These are phyloP conservation scores for Ceratobasidium sp. DNA, from an alignment of 1,284 basidiomycete genomes.

Conservation along the genomic window DNA sequence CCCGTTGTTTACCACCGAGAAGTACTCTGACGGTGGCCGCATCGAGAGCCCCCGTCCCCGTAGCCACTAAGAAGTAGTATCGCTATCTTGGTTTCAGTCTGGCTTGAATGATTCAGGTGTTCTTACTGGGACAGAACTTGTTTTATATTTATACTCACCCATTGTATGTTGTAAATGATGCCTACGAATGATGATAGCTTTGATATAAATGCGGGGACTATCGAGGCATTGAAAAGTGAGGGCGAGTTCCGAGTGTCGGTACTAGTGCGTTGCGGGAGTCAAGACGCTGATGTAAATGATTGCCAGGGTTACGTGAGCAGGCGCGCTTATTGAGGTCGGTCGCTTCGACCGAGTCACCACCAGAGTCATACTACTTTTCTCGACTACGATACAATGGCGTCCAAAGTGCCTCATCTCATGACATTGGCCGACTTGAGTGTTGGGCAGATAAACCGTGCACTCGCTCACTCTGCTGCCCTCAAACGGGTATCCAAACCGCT, in stretches of 20 bases:
- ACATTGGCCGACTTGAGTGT: constrained; percentile 82
- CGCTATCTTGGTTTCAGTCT: background rate
- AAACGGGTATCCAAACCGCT: constrained; percentile 66
- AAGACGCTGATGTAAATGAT: too few species aligned
- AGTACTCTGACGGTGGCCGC: constrained; percentile 28
- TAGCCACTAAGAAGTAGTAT: background rate
- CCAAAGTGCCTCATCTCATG: constrained; percentile 68
- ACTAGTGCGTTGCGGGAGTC: too few species aligned
- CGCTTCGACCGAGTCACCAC: background rate
- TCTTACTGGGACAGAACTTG: background rate
- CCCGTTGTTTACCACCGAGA: background rate
- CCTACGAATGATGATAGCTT: background rate
- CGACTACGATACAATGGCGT: constrained; percentile 6
- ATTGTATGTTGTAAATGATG: constrained; percentile 10
- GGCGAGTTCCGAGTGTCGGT: too few species aligned
- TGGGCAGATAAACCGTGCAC: constrained; percentile 68
- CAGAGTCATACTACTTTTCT: background rate
- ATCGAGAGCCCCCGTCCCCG: constrained; percentile 26
- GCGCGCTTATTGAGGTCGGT: background rate
- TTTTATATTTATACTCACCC: constrained; percentile 17
- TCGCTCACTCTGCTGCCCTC: constrained; percentile 67
- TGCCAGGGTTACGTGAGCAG: background rate
- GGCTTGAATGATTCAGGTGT: background rate
- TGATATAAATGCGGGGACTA: background rate
- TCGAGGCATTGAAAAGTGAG: too few species aligned